Conservation (phyloP, 768 basidiomycete genomes). For the Tulasnella sp. region DNA sequence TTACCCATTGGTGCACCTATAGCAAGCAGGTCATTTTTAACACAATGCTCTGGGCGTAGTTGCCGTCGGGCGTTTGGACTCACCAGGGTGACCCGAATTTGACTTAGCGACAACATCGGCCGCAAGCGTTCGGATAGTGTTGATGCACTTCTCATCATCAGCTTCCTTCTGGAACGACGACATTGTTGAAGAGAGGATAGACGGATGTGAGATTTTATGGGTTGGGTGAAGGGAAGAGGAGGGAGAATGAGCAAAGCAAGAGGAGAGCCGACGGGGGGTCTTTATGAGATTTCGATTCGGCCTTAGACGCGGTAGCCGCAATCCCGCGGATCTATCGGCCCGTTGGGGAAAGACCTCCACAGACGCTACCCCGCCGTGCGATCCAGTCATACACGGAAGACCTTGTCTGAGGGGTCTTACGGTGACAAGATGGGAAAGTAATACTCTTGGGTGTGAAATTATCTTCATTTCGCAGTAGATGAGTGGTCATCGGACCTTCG, state of each 20-base stretch:
- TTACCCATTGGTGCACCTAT: slow-evolving; percentile 84
- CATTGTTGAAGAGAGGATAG: neutral
- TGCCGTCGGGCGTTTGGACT: slow-evolving; percentile 29
- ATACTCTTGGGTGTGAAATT: neutral
- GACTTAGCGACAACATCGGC: slow-evolving; percentile 77
- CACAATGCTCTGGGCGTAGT: neutral
- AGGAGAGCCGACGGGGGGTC: neutral
- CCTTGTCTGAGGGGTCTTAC: neutral
- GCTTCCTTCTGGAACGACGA: slow-evolving; percentile 32
- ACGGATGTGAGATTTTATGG: slow-evolving; percentile 4
- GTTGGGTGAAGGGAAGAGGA: neutral
- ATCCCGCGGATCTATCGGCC: slow-evolving; percentile 20
- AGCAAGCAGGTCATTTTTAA: slow-evolving; percentile 24
- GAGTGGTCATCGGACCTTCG: neutral
- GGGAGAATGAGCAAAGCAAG: neutral
- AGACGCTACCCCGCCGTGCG: neutral
- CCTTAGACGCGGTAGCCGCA: neutral
- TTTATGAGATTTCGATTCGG: slow-evolving; percentile 12
- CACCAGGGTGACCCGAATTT: slow-evolving; percentile 92
- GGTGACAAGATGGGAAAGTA: neutral
- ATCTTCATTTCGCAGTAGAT: neutral
- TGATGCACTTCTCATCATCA: slow-evolving; percentile 57
- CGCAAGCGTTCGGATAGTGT: slow-evolving; percentile 72
- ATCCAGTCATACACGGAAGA: neutral
- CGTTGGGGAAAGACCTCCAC: slow-evolving; percentile 3